Percentiles rank a stretch among this genome's conserved stretches.
These are phyloP conservation scores for Fusarium virguliforme DNA, from an alignment of 2,329 filamentous ascomycete species.

Conservation along the genomic window DNA sequence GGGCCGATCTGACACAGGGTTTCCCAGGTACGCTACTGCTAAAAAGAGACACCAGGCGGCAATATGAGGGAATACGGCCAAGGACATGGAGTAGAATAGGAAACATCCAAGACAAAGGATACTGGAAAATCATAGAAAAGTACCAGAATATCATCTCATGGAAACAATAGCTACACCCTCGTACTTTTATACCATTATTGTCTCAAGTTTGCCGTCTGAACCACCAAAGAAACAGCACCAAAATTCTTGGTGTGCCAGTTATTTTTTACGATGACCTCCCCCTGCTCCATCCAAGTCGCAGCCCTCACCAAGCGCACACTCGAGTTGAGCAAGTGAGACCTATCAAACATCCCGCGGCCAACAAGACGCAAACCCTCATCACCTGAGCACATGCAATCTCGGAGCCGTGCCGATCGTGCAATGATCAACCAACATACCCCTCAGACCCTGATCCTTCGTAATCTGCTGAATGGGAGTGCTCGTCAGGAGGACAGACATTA, in stretches of 20 bases:
- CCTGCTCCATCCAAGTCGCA: background rate
- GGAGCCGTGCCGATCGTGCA: slow-evolving; percentile 30
- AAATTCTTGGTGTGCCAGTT: too few species aligned
- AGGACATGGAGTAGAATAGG: too few species aligned
- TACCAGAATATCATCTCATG: too few species aligned
- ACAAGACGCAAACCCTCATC: slow-evolving; percentile 18
- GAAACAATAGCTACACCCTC: too few species aligned
- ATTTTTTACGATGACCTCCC: background rate
- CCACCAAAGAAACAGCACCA: too few species aligned
- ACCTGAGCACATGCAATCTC: slow-evolving; percentile 19
- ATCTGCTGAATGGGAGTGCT: slow-evolving; percentile 3
- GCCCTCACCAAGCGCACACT: slow-evolving; percentile 18
- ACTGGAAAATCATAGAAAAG: too few species aligned
- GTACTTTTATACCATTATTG: too few species aligned
- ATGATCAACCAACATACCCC: slow-evolving; percentile 27
- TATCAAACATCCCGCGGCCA: slow-evolving; percentile 25
- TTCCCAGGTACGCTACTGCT: slow-evolving; percentile 4
- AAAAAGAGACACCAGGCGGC: too few species aligned
- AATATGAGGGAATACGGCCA: too few species aligned
- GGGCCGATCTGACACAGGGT: slow-evolving; percentile 46
- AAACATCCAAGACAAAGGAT: too few species aligned
- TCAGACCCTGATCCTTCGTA: slow-evolving; percentile 20
- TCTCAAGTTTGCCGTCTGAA: too few species aligned
- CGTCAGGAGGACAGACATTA: slow-evolving; percentile 8
- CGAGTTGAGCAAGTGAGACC: slow-evolving; percentile 17